Conservation (phyloP, 1,284 basidiomycete genomes). For the Pascua sp. region DNA sequence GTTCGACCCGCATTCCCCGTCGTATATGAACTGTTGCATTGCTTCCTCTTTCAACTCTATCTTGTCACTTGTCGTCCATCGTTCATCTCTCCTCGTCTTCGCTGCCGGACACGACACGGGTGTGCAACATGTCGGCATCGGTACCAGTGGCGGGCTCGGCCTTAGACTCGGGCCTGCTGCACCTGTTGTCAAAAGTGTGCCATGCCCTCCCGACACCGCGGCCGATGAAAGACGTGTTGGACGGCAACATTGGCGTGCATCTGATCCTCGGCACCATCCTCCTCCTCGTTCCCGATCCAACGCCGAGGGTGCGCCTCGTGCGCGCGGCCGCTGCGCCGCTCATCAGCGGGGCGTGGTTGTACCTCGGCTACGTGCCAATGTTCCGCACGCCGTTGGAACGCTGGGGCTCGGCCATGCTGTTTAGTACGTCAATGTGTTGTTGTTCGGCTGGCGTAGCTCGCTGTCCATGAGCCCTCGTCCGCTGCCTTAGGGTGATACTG, state of each 20-base stretch:
- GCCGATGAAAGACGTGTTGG: no score
- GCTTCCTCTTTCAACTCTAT: no score
- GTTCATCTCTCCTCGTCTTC: no score
- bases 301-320: constrained; percentile 26
- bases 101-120: no score
- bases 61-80: no score
- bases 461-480: background rate
- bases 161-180: no score
- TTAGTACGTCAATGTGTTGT: background rate
- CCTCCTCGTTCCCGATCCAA: constrained; percentile 23
- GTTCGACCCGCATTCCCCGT: no score
- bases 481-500: background rate
- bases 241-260: constrained; percentile 1
- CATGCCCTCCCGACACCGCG: no score
- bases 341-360: constrained; percentile 15
- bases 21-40: no score
- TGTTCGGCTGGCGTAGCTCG: background rate
- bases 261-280: constrained; percentile 12
- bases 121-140: no score
- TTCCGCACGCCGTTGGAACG: constrained; percentile 21
- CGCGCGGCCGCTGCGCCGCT: constrained; percentile 26
- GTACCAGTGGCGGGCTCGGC: no score
- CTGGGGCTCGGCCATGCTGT: constrained; percentile 25
- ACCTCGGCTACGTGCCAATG: constrained; percentile 15
- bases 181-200: no score